phyloP scores from a whole-genome alignment of 1,139 yeast genomes.

The Kluyveromyces marxianus region DNA sequence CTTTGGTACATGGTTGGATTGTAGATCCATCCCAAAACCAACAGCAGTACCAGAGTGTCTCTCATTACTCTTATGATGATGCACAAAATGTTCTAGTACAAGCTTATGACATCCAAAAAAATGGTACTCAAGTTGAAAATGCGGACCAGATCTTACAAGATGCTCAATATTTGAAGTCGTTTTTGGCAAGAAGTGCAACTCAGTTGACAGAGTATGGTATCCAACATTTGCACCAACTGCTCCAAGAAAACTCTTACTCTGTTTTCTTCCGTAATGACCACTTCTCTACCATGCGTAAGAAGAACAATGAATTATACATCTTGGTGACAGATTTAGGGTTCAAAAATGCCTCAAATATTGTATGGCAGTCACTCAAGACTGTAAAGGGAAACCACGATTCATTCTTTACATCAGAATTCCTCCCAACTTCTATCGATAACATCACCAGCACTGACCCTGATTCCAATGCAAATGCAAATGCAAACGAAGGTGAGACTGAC shows the following conservation, averaged over 20 bases:
- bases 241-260: conserved; percentile 44
- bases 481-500: not conserved
- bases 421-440: conserved; percentile 29
- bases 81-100: conserved; percentile 37
- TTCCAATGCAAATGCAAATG: conserved; percentile 2
- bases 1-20: conserved; percentile 48
- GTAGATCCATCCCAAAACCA: conserved; percentile 27
- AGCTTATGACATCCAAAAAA: conserved; percentile 29
- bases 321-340: conserved; percentile 72
- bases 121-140: conserved; percentile 7
- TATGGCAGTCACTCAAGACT: conserved; percentile 71
- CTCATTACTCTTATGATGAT: conserved; percentile 39
- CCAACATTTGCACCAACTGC: conserved; percentile 32
- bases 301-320: conserved; percentile 43
- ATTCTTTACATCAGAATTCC: conserved; percentile 57
- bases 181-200: conserved; percentile 44
- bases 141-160: conserved; percentile 26
- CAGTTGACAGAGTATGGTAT: conserved; percentile 69
- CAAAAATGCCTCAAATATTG: conserved; percentile 40
- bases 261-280: conserved; percentile 83
- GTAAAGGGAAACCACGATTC: conserved; percentile 59
- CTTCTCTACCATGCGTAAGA: conserved; percentile 62
- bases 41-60: conserved; percentile 26
- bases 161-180: conserved; percentile 26
- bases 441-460: conserved; percentile 1